Conservation (phyloP, 2,329 filamentous ascomycete genomes). For the Amauroascus verrucosus region DNA sequence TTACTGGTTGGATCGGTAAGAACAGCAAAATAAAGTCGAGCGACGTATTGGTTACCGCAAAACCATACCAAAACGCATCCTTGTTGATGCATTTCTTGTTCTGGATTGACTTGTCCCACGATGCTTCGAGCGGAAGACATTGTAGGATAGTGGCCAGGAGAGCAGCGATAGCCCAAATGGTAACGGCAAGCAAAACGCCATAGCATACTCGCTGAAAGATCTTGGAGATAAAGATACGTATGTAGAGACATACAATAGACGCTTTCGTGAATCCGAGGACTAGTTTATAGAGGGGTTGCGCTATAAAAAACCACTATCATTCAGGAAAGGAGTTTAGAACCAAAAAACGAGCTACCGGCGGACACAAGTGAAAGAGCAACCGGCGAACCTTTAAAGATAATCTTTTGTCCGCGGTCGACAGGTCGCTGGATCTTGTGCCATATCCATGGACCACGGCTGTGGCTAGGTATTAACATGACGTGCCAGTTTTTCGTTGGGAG, state of each 20-base stretch:
- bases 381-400: slow-evolving; percentile 15
- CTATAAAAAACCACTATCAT: slow-evolving; percentile 41
- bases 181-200: slow-evolving; percentile 34
- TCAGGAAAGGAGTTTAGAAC: not conserved
- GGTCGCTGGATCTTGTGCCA: slow-evolving; percentile 20
- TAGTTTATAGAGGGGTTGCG: slow-evolving; percentile 46
- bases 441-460: slow-evolving; percentile 24
- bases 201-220: slow-evolving; percentile 40
- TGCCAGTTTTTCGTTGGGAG: not conserved
- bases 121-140: slow-evolving; percentile 19
- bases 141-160: slow-evolving; percentile 19
- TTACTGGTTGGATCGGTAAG: slow-evolving; percentile 19
- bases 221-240: slow-evolving; percentile 41
- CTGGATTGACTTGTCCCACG: slow-evolving; percentile 18
- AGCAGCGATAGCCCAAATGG: slow-evolving; percentile 30
- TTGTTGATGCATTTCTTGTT: slow-evolving; percentile 20
- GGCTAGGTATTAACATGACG: not conserved
- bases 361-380: not conserved
- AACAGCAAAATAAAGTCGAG: slow-evolving; percentile 20
- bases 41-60: slow-evolving; percentile 20
- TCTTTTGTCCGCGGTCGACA: slow-evolving; percentile 9
- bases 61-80: slow-evolving; percentile 18
- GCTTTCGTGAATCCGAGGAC: slow-evolving; percentile 45
- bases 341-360: slow-evolving; percentile 8
- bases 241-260: slow-evolving; percentile 45